Evolutionary conservation across 1,139 yeast genomes (phyloP).

Genomic region (Suhomyces coccinellae): DNA sequence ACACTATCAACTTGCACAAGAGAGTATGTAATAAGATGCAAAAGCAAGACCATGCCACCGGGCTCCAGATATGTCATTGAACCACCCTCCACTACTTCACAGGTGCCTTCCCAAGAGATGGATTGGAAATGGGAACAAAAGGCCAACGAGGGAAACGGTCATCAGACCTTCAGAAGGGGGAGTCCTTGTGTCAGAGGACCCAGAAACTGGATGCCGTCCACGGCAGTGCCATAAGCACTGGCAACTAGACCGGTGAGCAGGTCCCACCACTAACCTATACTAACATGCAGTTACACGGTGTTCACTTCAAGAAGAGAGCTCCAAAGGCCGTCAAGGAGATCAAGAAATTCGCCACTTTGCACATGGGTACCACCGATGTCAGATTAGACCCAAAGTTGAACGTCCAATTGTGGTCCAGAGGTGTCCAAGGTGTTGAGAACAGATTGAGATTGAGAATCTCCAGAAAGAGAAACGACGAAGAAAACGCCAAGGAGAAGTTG

Average conservation of each 20-base stretch:
- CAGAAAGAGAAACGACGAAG: conserved; percentile 99
- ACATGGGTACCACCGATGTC: conserved; percentile 99
- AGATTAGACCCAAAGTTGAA: conserved; percentile 98
- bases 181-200: no score
- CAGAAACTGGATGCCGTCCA: no score
- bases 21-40: conserved; percentile 67
- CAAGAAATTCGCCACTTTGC: conserved; percentile 97
- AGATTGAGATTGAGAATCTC: conserved; percentile 99
- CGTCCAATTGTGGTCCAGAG: conserved; percentile 99
- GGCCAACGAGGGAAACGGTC: no score
- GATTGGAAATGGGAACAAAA: no score
- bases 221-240: no score
- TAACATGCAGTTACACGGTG: conserved; percentile 86
- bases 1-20: conserved; percentile 99
- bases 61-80: background rate
- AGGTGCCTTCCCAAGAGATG: background rate
- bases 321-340: conserved; percentile 99
- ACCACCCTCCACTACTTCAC: background rate
- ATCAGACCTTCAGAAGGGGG: no score
- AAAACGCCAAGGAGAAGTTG: conserved; percentile 97
- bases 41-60: background rate
- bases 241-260: no score
- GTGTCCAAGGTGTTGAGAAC: conserved; percentile 98
- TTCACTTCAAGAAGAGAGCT: conserved; percentile 99
- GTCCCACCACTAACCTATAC: conserved; percentile 23